A percentile compares a stretch with the other conserved stretches of the same genome.
These are phyloP conservation scores for Apiospora kogelbergensis DNA, from an alignment of 2,329 filamentous ascomycete species.

Conservation along the genomic window DNA sequence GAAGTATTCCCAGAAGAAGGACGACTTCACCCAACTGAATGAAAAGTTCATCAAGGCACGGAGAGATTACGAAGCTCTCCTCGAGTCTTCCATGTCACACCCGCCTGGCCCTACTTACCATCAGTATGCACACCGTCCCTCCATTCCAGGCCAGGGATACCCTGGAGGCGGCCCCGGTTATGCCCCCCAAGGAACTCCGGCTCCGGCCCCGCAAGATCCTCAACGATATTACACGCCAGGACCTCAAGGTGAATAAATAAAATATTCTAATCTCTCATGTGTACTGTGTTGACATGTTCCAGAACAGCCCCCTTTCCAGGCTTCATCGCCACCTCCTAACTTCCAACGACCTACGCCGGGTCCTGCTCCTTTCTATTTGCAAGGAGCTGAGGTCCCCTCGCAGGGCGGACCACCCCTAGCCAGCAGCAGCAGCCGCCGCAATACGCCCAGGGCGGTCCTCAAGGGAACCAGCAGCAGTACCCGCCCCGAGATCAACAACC, in stretches of 20 bases:
- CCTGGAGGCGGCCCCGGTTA: slow-evolving; percentile 32
- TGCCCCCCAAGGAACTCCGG: slow-evolving; percentile 42
- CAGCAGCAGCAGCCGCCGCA: slow-evolving; percentile 20
- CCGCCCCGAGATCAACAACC: slow-evolving; percentile 35
- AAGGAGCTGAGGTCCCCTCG: slow-evolving; percentile 54
- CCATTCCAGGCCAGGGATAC: slow-evolving; percentile 35
- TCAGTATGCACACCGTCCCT: slow-evolving; percentile 60
- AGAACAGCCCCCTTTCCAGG: slow-evolving; percentile 44
- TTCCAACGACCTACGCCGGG: slow-evolving; percentile 54
- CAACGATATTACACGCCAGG: slow-evolving; percentile 69
- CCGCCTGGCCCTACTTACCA: slow-evolving; percentile 79
- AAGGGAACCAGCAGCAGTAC: slow-evolving; percentile 23
- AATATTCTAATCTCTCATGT: slow-evolving; percentile 37
- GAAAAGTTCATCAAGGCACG: slow-evolving; percentile 99
- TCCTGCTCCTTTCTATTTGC: slow-evolving; percentile 65
- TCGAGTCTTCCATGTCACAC: slow-evolving; percentile 96
- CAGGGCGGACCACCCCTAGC: slow-evolving; percentile 28
- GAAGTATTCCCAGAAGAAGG: slow-evolving; percentile 99
- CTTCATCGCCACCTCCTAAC: slow-evolving; percentile 50
- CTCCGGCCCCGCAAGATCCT: slow-evolving; percentile 55
- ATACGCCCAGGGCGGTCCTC: slow-evolving; percentile 32
- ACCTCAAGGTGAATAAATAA: slow-evolving; percentile 39
- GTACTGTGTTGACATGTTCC: slow-evolving; percentile 29
- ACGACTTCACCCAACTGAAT: slow-evolving; percentile 97
- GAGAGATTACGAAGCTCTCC: slow-evolving; percentile 91